These are phyloP conservation scores for Solanum hybrid DNA, from an alignment of 305 asterid species.

Conservation along the genomic window DNA sequence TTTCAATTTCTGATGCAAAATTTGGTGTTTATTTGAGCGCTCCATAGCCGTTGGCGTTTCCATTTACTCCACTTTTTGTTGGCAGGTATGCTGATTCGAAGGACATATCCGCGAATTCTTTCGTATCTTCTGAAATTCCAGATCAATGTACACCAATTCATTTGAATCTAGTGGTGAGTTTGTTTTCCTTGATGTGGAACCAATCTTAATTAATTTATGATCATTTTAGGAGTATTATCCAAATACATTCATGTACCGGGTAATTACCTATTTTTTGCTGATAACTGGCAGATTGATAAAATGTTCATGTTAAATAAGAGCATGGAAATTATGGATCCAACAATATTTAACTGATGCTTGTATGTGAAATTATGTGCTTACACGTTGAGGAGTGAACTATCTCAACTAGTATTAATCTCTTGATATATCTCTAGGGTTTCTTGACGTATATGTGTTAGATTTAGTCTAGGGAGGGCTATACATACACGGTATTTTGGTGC, in stretches of 20 bases:
- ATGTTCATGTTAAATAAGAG: background rate
- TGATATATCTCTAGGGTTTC: background rate
- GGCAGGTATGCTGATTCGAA: too few relatives aligned
- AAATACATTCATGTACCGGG: background rate
- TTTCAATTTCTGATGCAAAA: too few relatives aligned
- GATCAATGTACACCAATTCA: too few relatives aligned
- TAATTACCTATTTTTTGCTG: background rate
- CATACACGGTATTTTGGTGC: background rate
- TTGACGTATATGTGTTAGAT: background rate
- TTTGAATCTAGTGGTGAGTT: too few relatives aligned
- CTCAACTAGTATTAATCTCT: background rate
- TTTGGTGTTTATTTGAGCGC: too few relatives aligned
- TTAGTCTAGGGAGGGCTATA: background rate
- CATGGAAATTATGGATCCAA: background rate
- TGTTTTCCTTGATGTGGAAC: too few relatives aligned
- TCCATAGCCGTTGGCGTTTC: too few relatives aligned
- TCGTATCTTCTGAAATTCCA: too few relatives aligned
- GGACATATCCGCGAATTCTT: too few relatives aligned
- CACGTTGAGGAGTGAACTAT: background rate
- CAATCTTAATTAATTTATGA: too few relatives aligned
- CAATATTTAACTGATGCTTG: background rate
- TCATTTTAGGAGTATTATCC: background rate
- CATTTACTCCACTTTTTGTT: too few relatives aligned
- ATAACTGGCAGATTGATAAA: background rate
- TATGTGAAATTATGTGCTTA: background rate